Percentiles rank a stretch among this genome's conserved stretches.
Conservation (phyloP, 208 protist genomes). For the Acanthamoeba culbertsoni region DNA sequence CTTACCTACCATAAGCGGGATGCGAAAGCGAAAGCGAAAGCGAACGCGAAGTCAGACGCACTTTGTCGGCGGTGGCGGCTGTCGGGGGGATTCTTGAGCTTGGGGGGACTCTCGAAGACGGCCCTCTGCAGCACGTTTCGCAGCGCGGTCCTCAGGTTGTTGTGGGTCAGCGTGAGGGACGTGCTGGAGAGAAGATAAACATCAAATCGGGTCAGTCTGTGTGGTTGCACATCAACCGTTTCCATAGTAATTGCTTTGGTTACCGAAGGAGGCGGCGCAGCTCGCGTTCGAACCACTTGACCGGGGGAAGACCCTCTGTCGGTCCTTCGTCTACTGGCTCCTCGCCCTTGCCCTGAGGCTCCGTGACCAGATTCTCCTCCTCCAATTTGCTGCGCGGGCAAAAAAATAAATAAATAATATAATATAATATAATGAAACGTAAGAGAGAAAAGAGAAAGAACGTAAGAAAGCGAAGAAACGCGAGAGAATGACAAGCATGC, state of each 20-base stretch:
- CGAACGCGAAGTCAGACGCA: too few species aligned
- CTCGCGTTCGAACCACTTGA: slow-evolving; percentile 39
- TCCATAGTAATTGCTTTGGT: background rate
- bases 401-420: background rate
- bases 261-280: background rate
- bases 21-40: background rate
- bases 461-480: background rate
- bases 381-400: background rate
- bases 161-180: background rate
- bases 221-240: background rate
- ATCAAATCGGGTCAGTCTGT: background rate
- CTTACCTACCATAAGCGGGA: background rate
- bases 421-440: background rate
- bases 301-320: background rate
- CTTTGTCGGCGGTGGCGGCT: background rate
- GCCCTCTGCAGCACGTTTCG: background rate
- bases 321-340: background rate
- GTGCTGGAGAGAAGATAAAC: background rate
- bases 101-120: background rate
- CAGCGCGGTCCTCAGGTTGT: slow-evolving; percentile 13
- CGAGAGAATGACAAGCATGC: background rate
- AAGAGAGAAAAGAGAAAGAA: background rate
- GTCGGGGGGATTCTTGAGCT: background rate
- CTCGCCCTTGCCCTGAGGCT: slow-evolving; percentile 7
- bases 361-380: slow-evolving; percentile 12